phyloP scores from a whole-genome alignment of 2,329 filamentous ascomycete species.

The Colletotrichum plurivorum region DNA sequence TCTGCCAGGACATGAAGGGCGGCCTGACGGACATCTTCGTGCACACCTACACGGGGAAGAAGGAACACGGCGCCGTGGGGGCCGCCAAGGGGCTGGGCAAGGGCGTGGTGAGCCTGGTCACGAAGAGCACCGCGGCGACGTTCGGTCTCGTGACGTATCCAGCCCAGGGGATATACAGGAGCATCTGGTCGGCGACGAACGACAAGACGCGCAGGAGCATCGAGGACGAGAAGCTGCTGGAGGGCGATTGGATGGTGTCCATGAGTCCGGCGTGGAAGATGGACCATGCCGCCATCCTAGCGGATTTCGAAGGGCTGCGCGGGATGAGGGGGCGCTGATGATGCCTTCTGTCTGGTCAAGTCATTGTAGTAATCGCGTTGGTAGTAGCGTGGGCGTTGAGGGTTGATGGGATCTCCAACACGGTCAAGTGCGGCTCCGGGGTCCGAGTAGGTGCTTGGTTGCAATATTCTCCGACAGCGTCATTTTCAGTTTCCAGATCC shows the following conservation, averaged over 20 bases:
- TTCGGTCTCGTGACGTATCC: slow-evolving; percentile 39
- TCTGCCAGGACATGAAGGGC: slow-evolving; percentile 37
- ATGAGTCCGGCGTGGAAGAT: slow-evolving; percentile 33
- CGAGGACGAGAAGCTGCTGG: slow-evolving; percentile 32
- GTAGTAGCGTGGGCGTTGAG: slow-evolving; percentile 22
- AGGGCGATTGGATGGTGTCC: slow-evolving; percentile 40
- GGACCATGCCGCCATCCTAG: slow-evolving; percentile 37
- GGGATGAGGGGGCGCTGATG: slow-evolving; percentile 8
- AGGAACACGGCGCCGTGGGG: slow-evolving; percentile 32
- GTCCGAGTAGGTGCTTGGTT: not conserved
- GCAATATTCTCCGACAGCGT: slow-evolving; percentile 2
- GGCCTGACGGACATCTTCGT: slow-evolving; percentile 38
- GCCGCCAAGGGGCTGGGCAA: slow-evolving; percentile 40
- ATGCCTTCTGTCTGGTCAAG: not conserved
- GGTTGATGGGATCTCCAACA: not conserved
- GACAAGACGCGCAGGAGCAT: slow-evolving; percentile 28
- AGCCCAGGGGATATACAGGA: slow-evolving; percentile 38
- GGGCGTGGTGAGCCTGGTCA: slow-evolving; percentile 36
- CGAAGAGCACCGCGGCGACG: slow-evolving; percentile 39
- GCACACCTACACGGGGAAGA: slow-evolving; percentile 40
- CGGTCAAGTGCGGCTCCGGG: not conserved
- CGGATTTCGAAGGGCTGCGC: slow-evolving; percentile 39
- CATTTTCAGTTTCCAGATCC: not conserved
- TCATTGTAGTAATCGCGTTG: not conserved
- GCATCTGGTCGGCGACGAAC: slow-evolving; percentile 32